A percentile compares a stretch with the other conserved stretches of the same genome.
phyloP scores from a whole-genome alignment of 108 stramenopile genomes.

The Pelagomonas calceolata region DNA sequence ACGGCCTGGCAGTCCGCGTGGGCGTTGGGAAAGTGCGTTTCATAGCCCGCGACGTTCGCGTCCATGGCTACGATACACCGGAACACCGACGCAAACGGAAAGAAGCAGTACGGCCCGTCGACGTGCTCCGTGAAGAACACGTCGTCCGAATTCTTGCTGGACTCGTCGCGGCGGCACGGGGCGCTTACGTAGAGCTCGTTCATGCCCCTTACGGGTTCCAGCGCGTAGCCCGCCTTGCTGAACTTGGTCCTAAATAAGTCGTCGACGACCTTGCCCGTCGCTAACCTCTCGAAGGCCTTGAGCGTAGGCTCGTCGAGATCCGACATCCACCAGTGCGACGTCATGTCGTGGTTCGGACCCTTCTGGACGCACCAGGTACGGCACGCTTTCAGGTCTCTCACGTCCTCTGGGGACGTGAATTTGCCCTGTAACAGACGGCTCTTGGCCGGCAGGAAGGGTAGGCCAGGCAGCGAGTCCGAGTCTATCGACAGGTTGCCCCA shows the following conservation, averaged over 20 bases:
- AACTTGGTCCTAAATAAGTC: constrained; percentile 20
- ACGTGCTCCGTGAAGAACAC: constrained; percentile 29
- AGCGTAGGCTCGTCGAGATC: constrained; percentile 11
- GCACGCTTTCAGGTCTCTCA: constrained; percentile 10
- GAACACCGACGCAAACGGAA: constrained; percentile 25
- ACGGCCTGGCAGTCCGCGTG: background rate
- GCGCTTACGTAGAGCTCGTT: constrained; percentile 33
- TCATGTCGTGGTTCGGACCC: constrained; percentile 17
- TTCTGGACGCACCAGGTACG: constrained; percentile 18
- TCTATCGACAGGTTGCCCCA: constrained; percentile 17
- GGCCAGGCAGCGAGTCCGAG: constrained; percentile 9
- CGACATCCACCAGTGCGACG: constrained; percentile 28
- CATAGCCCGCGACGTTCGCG: constrained; percentile 8
- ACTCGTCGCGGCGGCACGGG: constrained; percentile 3
- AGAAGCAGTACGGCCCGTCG: constrained; percentile 26
- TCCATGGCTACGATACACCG: constrained; percentile 31
- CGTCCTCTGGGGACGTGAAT: constrained; percentile 5
- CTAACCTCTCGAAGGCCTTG: constrained; percentile 17
- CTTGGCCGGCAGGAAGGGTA: constrained; percentile 3
- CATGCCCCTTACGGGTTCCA: constrained; percentile 23
- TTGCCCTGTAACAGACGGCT: constrained; percentile 13
- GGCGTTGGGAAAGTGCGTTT: constrained; percentile 20
- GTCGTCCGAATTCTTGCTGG: constrained; percentile 18
- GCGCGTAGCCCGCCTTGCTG: constrained; percentile 7
- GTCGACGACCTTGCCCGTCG: background rate